These are phyloP conservation scores for Cucurbita ficifolia DNA, from an alignment of 306 rosid genomes.

Conservation along the genomic window DNA sequence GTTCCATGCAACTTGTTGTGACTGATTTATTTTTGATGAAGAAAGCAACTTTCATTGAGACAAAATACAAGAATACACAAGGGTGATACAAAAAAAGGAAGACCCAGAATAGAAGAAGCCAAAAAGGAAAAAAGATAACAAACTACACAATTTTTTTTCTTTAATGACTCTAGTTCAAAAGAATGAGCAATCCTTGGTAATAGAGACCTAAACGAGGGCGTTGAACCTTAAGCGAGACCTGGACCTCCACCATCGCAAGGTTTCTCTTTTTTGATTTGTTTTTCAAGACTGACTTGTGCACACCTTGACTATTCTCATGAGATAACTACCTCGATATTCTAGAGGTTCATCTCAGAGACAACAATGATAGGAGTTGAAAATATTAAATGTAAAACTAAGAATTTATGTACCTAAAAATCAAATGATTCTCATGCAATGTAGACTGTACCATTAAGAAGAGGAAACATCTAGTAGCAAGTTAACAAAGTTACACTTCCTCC, in stretches of 20 bases:
- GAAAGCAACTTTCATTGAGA: neutral
- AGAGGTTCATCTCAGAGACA: neutral
- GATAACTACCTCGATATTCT: neutral
- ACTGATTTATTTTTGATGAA: neutral
- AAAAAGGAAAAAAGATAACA: neutral
- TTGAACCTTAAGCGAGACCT: neutral
- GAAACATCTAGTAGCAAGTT: neutral
- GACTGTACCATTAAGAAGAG: neutral
- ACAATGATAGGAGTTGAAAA: neutral
- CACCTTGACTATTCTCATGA: neutral
- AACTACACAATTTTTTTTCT: neutral
- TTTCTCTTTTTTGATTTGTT: neutral
- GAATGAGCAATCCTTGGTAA: neutral
- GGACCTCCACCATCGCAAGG: neutral
- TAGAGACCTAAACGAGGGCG: neutral
- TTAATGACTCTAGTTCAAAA: neutral
- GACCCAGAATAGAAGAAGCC: neutral
- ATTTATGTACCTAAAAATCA: neutral
- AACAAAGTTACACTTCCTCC: neutral
- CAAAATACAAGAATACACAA: neutral
- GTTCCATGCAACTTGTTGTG: neutral
- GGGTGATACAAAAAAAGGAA: neutral
- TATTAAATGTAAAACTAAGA: neutral
- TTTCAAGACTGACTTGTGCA: no score
- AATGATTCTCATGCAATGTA: constrained; percentile 8